A percentile compares a stretch with the other conserved stretches of the same genome.
Conservation (phyloP, 2,329 filamentous ascomycete genomes). For the Penicillium sp. region DNA sequence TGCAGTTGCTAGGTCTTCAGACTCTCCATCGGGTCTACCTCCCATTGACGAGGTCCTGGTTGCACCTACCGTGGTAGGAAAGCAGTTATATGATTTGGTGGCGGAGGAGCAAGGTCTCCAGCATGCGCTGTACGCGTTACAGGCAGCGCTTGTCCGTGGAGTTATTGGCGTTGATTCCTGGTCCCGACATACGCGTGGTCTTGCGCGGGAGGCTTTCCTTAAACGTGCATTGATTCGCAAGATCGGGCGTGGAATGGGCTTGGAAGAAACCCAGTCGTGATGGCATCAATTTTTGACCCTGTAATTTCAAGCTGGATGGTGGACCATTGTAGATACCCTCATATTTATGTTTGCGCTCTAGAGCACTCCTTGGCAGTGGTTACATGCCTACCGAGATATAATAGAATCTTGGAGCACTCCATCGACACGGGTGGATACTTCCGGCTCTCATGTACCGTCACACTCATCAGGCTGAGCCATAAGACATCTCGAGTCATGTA, state of each 20-base stretch:
- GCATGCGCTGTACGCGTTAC: constrained; percentile 73
- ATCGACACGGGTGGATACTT: too few species aligned
- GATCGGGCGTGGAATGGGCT: constrained; percentile 46
- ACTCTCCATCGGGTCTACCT: constrained; percentile 52
- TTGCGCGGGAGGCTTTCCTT: constrained; percentile 49
- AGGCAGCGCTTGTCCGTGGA: constrained; percentile 45
- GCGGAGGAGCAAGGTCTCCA: constrained; percentile 85
- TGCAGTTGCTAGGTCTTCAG: constrained; percentile 31
- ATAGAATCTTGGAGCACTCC: too few species aligned
- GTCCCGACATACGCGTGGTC: constrained; percentile 46
- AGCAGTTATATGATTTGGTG: constrained; percentile 84
- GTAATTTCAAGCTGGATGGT: neutral
- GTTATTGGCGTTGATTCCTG: constrained; percentile 47
- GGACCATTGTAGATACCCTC: constrained; percentile 15
- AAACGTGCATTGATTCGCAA: constrained; percentile 48
- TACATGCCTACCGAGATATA: too few species aligned
- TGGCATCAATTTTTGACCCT: neutral
- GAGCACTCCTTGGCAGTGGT: too few species aligned
- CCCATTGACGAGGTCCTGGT: constrained; percentile 87
- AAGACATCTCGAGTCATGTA: too few species aligned
- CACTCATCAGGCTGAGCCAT: too few species aligned
- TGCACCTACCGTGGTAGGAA: constrained; percentile 88
- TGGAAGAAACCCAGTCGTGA: constrained; percentile 29
- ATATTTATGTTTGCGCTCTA: neutral
- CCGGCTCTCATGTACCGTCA: too few species aligned